Base-by-base conservation (phyloP, 2,329 filamentous ascomycete species). In the Penicillium sp. region DNA sequence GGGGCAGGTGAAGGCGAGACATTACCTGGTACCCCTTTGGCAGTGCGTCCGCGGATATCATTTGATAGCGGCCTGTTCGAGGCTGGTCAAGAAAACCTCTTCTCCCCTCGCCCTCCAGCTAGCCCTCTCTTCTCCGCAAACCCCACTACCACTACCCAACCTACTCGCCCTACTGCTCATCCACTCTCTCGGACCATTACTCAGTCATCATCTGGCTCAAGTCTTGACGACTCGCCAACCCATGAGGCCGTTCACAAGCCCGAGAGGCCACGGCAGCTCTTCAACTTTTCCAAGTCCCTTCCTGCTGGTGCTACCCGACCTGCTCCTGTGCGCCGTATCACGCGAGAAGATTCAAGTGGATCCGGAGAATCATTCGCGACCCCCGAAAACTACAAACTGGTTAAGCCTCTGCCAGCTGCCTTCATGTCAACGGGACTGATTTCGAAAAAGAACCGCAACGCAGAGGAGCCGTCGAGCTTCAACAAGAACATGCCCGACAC, bases 381-480 rank as follows among this genome's bases (percentile, higher is more conserved):
- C 0, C 91, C 91, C 0, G 84, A 88, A 53, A 85, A 84, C 53
- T 95, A 90, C 76, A 93, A 91, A 73, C 80, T 85, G 50, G 89
- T 86, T 8, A 91, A 88, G 69, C 89, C 93, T 22, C 83, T 90
- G 55, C 88, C 90, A 31, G 87, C 90, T 41, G 92, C 92, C 7
- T 97, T 97, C 75, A 92, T 91, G 81, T 98, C 95, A 1, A 98
- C 95, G 0, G 93, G 93, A 1, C 80, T 99, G 27, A 89, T 99
- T 53, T 97, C 95, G 11, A 99, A 99, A 78, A 90, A 96, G 74
- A 96, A 95, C 69, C 88, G 90, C 56, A 88, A 90, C 71, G 84
- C 88, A 0, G 91, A 97, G 64, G 84, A 91, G 51, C 84, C 73
- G 79, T 37, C 47, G 5, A 79, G 78, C 24, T 77, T 77, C 27